A percentile compares a stretch with the other conserved stretches of the same genome.
phyloP scores from a whole-genome alignment of 2,329 filamentous ascomycete species.

The Cercospora sojina region DNA sequence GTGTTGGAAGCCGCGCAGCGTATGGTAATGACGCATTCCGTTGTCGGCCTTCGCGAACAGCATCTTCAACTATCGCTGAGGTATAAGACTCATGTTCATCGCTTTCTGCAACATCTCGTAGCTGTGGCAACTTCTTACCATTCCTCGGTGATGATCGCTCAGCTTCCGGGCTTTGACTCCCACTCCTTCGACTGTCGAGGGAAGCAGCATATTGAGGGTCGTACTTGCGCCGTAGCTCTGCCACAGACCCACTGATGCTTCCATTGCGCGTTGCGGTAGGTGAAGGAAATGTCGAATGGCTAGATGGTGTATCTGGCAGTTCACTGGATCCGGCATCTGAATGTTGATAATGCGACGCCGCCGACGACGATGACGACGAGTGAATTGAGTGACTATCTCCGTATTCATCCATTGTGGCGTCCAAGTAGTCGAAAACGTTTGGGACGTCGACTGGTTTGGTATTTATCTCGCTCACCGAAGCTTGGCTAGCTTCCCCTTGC shows the following conservation, averaged over 20 bases:
- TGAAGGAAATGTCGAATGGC: conserved; percentile 35
- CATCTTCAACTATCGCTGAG: conserved; percentile 4
- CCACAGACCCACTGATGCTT: conserved; percentile 33
- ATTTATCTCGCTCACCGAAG: conserved; percentile 19
- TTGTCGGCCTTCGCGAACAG: conserved; percentile 17
- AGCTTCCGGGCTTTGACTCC: conserved; percentile 24
- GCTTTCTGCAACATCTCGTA: conserved; percentile 20
- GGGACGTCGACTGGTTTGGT: conserved; percentile 20
- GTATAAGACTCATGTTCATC: conserved; percentile 7
- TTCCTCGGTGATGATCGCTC: conserved; percentile 16
- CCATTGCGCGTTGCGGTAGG: conserved; percentile 30
- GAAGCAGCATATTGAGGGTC: conserved; percentile 27
- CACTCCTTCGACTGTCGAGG: conserved; percentile 15
- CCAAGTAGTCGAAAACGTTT: conserved; percentile 36
- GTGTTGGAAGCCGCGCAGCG: conserved; percentile 19
- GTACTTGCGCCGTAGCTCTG: conserved; percentile 34
- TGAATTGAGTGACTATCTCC: conserved; percentile 28
- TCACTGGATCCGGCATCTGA: conserved; percentile 37
- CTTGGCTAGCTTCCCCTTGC: conserved; percentile 15
- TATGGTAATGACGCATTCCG: conserved; percentile 20
- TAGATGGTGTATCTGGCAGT: conserved; percentile 35
- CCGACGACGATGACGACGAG: conserved; percentile 31
- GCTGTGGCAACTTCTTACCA: conserved; percentile 15
- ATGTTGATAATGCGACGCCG: conserved; percentile 35
- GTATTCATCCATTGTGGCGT: conserved; percentile 24